phyloP scores from a whole-genome alignment of 2,329 filamentous ascomycete species.

The Sporothrix inflata region DNA sequence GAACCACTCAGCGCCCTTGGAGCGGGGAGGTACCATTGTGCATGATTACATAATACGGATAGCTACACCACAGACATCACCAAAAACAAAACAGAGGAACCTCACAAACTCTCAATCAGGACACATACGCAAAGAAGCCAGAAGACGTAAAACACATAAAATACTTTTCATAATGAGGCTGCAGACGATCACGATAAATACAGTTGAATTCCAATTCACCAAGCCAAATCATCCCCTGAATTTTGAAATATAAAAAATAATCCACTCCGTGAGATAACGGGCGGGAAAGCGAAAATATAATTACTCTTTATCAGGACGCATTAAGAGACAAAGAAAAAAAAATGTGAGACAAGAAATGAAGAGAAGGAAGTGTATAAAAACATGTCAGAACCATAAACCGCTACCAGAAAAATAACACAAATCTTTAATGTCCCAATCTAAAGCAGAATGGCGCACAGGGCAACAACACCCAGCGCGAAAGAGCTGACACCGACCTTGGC shows the following conservation, averaged over 20 bases:
- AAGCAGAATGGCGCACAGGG: conserved; percentile 15
- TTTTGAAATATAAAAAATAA: conserved; percentile 20
- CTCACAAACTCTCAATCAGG: background rate
- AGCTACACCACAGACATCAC: background rate
- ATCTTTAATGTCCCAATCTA: background rate
- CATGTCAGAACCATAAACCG: conserved; percentile 1
- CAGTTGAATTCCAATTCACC: background rate
- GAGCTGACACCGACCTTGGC: conserved; percentile 25
- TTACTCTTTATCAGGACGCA: conserved; percentile 20
- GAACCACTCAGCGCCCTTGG: conserved; percentile 12
- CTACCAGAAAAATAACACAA: background rate
- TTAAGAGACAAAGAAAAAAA: conserved; percentile 12
- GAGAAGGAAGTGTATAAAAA: background rate
- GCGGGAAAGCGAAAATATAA: conserved; percentile 10
- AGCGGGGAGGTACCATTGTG: background rate
- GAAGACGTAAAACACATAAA: background rate
- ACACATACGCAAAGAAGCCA: background rate
- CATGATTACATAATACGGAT: conserved; percentile 3
- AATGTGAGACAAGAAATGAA: background rate
- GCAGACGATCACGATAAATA: background rate
- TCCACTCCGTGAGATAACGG: background rate
- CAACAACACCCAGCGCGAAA: conserved; percentile 8
- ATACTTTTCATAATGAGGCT: background rate
- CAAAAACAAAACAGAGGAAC: background rate
- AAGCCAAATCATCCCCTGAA: conserved; percentile 25